Evolutionary conservation across 2,329 filamentous ascomycete species (phyloP), one percentile per base, ranked within the genome.

Genomic region (Scytalidium sp.): DNA sequence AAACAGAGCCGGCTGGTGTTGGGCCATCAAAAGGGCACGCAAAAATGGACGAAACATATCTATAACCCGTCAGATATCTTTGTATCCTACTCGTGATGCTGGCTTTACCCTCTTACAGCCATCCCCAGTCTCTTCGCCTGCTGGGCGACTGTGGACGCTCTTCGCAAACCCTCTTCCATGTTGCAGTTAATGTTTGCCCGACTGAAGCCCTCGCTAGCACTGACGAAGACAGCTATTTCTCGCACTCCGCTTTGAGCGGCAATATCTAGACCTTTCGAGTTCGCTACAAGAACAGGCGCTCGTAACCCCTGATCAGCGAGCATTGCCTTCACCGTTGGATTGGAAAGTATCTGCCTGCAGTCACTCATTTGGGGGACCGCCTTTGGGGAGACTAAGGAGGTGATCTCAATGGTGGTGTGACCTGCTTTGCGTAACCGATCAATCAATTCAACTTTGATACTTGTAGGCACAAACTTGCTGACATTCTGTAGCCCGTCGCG

Each of bases 401-500:
- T 85, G 2, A 83, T 76, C 62, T 88, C 85, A 52, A 88, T 85
- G 3, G 76, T 79, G 3, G 67, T 67, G 25, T 87, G 64, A 0
- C 84, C 85, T 0, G 82, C 79, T 42, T 70, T 64, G 17, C 75
- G 73, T 36, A 88, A 70, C 45, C 75, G 71, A 42, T 76, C 70
- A 9, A 88, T 79, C 10, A 88, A 66, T 56, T 85, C 79, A 51
- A 87, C 72, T 61, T 88, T 89, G 6, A 76, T 81, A 2, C 72
- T 67, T 1, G 82, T 71, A 0, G 83, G 72, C 50, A 88, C 79
- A 8, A 70, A 72, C 40, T 74, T 73, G 60, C 79, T 80, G 67
- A 87, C 81, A 56, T 87, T 88, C 64, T 88, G 85, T 19, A 88
- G 65, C 13, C 85, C 85, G 66, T 88, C 85, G 51, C 85, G 70